Percentiles rank a stretch among this genome's conserved stretches.
These are phyloP conservation scores for Plasmodium berghei DNA, from an alignment of 169 alveolate species.

Conservation along the genomic window DNA sequence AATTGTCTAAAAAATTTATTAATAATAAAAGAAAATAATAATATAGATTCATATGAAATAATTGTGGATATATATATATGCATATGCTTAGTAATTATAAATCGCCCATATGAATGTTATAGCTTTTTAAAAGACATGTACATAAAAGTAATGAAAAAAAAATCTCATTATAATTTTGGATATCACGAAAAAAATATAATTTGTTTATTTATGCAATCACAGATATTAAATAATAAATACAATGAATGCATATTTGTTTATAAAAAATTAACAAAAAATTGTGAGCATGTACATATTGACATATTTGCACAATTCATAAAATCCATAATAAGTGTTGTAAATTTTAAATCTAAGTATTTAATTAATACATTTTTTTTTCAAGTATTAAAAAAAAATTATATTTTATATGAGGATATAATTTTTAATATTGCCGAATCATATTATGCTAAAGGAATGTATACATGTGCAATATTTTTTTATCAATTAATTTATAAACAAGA, in stretches of 20 bases:
- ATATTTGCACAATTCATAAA: slow-evolving; percentile 47
- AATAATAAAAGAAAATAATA: slow-evolving; percentile 2
- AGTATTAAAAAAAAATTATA: not conserved
- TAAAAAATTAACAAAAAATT: slow-evolving; percentile 2
- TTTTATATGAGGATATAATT: slow-evolving; percentile 36
- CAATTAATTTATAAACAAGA: not conserved
- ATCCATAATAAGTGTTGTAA: slow-evolving; percentile 20
- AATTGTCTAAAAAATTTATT: slow-evolving; percentile 46
- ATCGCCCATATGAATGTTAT: slow-evolving; percentile 40
- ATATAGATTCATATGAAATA: not conserved
- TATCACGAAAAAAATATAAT: slow-evolving; percentile 42
- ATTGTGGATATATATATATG: slow-evolving; percentile 45
- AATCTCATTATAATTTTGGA: not conserved
- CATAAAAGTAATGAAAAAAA: not conserved
- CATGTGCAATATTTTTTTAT: slow-evolving; percentile 41
- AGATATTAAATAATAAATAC: slow-evolving; percentile 59
- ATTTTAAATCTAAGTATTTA: slow-evolving; percentile 8
- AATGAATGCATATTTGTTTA: slow-evolving; percentile 63
- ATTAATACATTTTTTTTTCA: slow-evolving; percentile 18
- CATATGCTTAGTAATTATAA: slow-evolving; percentile 10
- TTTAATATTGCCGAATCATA: slow-evolving; percentile 47
- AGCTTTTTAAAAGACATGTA: slow-evolving; percentile 47
- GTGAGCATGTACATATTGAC: slow-evolving; percentile 23
- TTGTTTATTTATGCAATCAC: slow-evolving; percentile 66
- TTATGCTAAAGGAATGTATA: slow-evolving; percentile 21